Evolutionary conservation across 441 rosid species (phyloP), one percentile per base, ranked within the genome.

Genomic region (Adansonia madagascariensis): DNA sequence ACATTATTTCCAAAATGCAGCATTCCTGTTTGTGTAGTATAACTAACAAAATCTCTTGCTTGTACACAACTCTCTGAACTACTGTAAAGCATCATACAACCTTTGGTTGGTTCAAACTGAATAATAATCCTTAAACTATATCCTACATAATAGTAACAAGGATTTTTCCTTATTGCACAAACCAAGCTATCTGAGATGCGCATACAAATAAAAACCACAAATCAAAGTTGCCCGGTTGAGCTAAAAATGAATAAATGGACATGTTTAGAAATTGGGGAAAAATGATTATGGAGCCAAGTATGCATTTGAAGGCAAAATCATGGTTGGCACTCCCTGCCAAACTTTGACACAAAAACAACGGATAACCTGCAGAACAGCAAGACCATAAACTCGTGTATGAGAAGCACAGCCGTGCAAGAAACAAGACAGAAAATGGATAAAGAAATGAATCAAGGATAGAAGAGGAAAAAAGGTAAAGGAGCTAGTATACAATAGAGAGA

Each of bases 181-280:
- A 88, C 85, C 77, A 84, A 86, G 82, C 85, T 80, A 86, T 77
- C 79, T 77, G 75, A 75, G 56, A 65, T 62, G 74, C 62, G 74
- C 74, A 67, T 57, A 20, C 49, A 71, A 55, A 55, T 39, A 60
- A 74, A 74, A 62, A 62, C 27, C 2, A 70, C 77, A 74, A 61
- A 47, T 71, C 73, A 78, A 50, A 39, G 77, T 50, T 74, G 77
- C 77, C 69, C 56, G 77, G 77, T 72, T 73, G 65, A 72, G 47
- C 65, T 73, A 39, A 78, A 70, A 78, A 72, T 55, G 52, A 78
- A 78, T 73, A 73, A 73, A 71, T 53, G 46, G 60, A 15, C 41
- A 31, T 4, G 68, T 12, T 62, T 6, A 14, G 8, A 62, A 31
- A 62, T 4, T 17, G 4, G 20, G 3, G 17, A 46, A 68, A 55